These are phyloP conservation scores for Cyclostephanos invisitatus DNA, from an alignment of 108 stramenopile genomes.

Conservation along the genomic window DNA sequence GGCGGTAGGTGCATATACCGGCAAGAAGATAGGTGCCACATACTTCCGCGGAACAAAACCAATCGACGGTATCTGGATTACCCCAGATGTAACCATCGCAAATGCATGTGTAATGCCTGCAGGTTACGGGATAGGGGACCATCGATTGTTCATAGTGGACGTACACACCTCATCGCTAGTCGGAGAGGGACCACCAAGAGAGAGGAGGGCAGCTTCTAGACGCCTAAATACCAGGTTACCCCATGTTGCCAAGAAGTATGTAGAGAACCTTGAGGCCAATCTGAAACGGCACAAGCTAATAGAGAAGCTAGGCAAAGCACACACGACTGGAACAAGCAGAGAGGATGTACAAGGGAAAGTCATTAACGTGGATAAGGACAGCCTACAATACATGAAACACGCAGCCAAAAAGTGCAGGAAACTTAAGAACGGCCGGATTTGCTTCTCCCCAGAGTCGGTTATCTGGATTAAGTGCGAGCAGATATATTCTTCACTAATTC, in stretches of 20 bases:
- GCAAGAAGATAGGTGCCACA: not conserved
- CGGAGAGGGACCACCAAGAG: not conserved
- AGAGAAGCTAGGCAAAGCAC: not conserved
- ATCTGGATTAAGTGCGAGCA: too few relatives aligned
- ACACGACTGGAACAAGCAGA: not conserved
- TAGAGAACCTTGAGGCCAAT: not conserved
- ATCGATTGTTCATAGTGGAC: conserved; percentile 8
- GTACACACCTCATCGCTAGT: not conserved
- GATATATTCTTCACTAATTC: too few relatives aligned
- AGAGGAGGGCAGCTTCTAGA: not conserved
- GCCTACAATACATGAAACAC: conserved; percentile 1
- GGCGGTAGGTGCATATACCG: not conserved
- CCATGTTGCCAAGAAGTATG: not conserved
- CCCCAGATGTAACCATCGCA: not conserved
- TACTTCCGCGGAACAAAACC: not conserved
- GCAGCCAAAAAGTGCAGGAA: conserved; percentile 18
- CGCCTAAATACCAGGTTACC: not conserved
- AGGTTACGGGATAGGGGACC: conserved; percentile 14
- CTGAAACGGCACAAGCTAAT: not conserved
- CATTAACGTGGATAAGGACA: not conserved
- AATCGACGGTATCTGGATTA: conserved; percentile 5
- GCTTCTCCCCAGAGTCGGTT: too few relatives aligned
- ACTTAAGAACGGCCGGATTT: not conserved
- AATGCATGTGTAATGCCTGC: conserved; percentile 13
- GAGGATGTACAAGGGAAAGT: not conserved